A percentile compares a stretch with the other conserved stretches of the same genome.
Conservation (phyloP, 306 rosid genomes). For the Dryas alaskensis region DNA sequence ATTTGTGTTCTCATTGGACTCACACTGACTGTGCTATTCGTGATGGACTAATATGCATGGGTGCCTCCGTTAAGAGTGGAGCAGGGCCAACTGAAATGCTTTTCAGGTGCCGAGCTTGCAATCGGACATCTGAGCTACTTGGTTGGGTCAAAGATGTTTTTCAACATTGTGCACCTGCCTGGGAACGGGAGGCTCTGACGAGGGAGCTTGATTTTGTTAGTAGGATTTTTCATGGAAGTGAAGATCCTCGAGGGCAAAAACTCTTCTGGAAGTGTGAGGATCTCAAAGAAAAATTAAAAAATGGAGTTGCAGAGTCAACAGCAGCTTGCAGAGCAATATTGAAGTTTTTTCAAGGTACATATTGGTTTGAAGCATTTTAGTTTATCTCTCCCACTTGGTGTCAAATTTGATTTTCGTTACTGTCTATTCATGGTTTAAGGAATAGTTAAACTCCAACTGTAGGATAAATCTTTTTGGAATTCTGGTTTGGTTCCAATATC, state of each 20-base stretch:
- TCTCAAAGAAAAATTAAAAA: constrained; percentile 70
- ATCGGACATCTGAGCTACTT: constrained; percentile 86
- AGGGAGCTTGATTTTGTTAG: constrained; percentile 94
- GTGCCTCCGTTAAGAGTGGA: constrained; percentile 68
- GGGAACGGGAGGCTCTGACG: constrained; percentile 81
- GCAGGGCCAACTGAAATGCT: constrained; percentile 86
- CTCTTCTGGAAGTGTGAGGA: constrained; percentile 82
- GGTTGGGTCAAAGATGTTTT: constrained; percentile 99
- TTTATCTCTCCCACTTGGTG: neutral
- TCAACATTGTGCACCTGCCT: constrained; percentile 89
- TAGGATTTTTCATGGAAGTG: constrained; percentile 86
- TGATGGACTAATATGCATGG: constrained; percentile 78
- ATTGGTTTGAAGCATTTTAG: constrained; percentile 5
- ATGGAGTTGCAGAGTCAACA: constrained; percentile 58
- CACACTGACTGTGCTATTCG: constrained; percentile 98
- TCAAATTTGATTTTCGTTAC: neutral
- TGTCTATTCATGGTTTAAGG: neutral
- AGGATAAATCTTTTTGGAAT: neutral
- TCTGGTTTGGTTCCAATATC: neutral
- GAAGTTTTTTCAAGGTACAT: constrained; percentile 81
- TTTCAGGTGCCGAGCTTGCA: constrained; percentile 93
- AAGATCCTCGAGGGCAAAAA: constrained; percentile 82
- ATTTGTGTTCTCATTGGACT: constrained; percentile 95
- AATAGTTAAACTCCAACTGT: neutral
- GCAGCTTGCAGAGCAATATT: constrained; percentile 74